Evolutionary conservation across 2,329 filamentous ascomycete genomes (phyloP), one percentile per base, ranked within the genome.

Genomic region (Fusarium xylarioides): DNA sequence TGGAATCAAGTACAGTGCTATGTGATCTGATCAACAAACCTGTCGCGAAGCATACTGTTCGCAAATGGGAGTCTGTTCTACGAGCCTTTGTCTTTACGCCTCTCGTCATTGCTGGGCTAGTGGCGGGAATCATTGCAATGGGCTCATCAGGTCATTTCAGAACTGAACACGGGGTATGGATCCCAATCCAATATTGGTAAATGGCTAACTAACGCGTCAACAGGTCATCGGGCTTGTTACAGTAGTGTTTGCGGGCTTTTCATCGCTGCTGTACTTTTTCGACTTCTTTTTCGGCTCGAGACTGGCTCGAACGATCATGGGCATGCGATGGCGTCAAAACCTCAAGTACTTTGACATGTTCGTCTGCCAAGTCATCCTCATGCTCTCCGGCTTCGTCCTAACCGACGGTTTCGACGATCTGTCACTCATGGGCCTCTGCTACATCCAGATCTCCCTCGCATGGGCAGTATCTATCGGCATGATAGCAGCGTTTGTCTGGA

Each of bases 11-110:
- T 0, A 61, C 53, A 2, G 64, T 67, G 11, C 21, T 67, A 5
- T 67, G 64, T 37, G 64, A 67, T 42, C 64, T 67, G 19, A 67
- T 67, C 63, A 67, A 67, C 18, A 64, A 64, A 8, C 64, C 64
- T 0, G 16, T 67, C 6, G 63, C 64, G 4, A 67, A 67, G 11
- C 54, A 61, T 11, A 67, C 34, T 2, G 64, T 67, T 9, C 44
- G 42, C 1, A 67, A 67, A 52, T 67, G 64, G 64, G 64, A 67
- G 19, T 67, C 64, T 30, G 53, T n/a, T 30, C 8, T 67, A 1
- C 44, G 64, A 18, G 53, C 54, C 0, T 32, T 21, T 21, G 34
- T 67, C 1, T 61, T 67, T 12, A 61, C 63, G 1, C 64, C 63
- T 3, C 64, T 67, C 5, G 64, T 67, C 21, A 61, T 67, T 6